Evolutionary conservation across 306 rosid species (phyloP), one percentile per base, ranked within the genome.

Genomic region (Clitoria ternatea): DNA sequence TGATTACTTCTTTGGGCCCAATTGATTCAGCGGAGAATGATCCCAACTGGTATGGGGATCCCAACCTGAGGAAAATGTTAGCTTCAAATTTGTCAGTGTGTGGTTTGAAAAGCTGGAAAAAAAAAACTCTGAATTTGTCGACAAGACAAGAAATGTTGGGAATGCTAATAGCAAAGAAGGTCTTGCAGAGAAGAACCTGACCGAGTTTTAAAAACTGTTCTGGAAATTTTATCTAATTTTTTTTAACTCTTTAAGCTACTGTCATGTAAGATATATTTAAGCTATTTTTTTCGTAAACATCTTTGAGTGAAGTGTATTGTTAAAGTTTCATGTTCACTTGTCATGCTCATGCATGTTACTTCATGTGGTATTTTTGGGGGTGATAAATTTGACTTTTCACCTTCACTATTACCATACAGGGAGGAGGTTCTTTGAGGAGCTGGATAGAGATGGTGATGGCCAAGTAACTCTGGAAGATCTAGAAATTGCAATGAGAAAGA

Each of bases 371-470:
- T 73, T 70, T 40, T 71, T 48, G 60, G 42, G 53, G 57, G 69
- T 49, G 65, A 27, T 33, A 44, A 35, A 7, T 15, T 78, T 37
- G 12, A 15, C 55, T 32, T 78, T 63, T 77, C 62, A 45, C 19
- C 60, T 36, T 29, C 77, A 49, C 76, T 56, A 77, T 78, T 56
- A 77, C 69, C 61, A 9, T 75, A 65, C 75, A 95, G 99, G 99
- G 72, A 91, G 84, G 84, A 91, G 96, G 81, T 95, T 95, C 83
- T 95, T 95, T 89, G 97, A 95, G 81, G 99, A 95, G 76, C 78
- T 95, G 71, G 99, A 95, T 80, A 87, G 96, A 71, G 99, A 95
- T 80, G 88, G 99, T 7, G 97, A 95, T 75, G 99, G 99, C 70
- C 92, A 89, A 83, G 96, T 95, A 81, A 95, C 83, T 79, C 60